These are phyloP conservation scores for Fusarium sp. DNA, from an alignment of 2,329 filamentous ascomycete genomes.

Conservation along the genomic window DNA sequence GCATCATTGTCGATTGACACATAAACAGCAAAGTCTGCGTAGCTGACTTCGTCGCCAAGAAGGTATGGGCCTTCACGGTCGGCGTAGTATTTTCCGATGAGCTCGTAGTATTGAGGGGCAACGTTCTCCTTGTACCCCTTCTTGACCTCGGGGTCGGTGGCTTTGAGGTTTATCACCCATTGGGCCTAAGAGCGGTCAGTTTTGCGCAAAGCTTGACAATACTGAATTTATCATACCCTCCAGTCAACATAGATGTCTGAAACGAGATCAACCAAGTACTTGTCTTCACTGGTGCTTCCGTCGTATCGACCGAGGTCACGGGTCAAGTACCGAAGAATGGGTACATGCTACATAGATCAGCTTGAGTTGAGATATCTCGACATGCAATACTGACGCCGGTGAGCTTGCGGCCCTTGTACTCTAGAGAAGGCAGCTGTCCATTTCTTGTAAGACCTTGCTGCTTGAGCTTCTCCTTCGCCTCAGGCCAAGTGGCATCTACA, in stretches of 20 bases:
- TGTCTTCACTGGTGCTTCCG: conserved; percentile 54
- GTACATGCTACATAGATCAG: conserved; percentile 13
- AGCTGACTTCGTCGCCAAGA: conserved; percentile 54
- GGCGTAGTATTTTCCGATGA: conserved; percentile 51
- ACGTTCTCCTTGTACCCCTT: conserved; percentile 51
- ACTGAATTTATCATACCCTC: conserved; percentile 49
- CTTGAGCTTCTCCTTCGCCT: conserved; percentile 17
- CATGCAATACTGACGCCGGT: not conserved
- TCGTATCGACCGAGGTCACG: conserved; percentile 55
- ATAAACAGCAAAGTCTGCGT: conserved; percentile 57
- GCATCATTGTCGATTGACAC: conserved; percentile 56
- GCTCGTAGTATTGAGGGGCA: conserved; percentile 49
- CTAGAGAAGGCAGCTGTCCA: conserved; percentile 15
- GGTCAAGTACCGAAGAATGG: conserved; percentile 54
- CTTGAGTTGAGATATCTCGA: rapidly evolving
- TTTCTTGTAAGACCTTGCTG: conserved; percentile 15
- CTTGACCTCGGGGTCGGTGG: conserved; percentile 51
- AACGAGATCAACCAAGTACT: conserved; percentile 55
- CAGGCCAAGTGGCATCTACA: conserved; percentile 1
- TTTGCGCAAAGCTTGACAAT: rapidly evolving
- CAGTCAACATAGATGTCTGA: conserved; percentile 57
- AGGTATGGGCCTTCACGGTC: conserved; percentile 53
- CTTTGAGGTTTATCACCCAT: conserved; percentile 49
- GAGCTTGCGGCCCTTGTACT: conserved; percentile 17
- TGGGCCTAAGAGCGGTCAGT: conserved; percentile 19